Base-by-base conservation (phyloP, 2,329 filamentous ascomycete genomes). In the Verticillium isaacii region DNA sequence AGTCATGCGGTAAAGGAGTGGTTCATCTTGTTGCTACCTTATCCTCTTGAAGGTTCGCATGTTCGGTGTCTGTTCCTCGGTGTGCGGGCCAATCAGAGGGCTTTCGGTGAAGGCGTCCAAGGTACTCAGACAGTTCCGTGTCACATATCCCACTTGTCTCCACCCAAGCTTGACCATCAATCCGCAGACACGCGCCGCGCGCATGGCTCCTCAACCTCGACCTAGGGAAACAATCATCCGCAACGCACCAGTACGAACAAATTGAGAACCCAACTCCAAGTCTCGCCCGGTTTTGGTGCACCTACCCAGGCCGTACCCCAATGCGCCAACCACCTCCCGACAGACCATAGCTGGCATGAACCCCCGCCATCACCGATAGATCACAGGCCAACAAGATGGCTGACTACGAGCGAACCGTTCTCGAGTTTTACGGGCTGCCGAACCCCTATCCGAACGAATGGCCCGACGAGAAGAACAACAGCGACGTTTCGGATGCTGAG, bases 361-460 rank as follows among this genome's bases (percentile, higher is more conserved):
- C 45, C 19, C n/a, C n/a, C 8, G 11, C 45, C 19, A 23, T 25
- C 12, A 19, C n/a, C 19, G 45, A 52, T 52, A 23, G 45, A 52
- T 25, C 45, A 19, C 45, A 25, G 19, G 15, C 41, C 58, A 45
- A 17, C 68, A 75, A 64, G 66, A 85, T 85, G 89, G 84, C 87
- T 65, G 91, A 95, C 71, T 85, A 88, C 69, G 89, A 95, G 71
- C 82, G 88, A 64, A 87, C 85, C 56, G 86, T 98, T 60, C 86
- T 95, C 69, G 93, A 93, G 68, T 93, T 96, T 78, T 98, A 98
- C 79, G 91, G 93, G 74, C 85, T 98, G 57, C 84, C 89, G 52
- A 91, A 84, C 15, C 82, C 91, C 23, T 93, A 87, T 74, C 94
- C 94, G 2, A 85, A 86, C 39, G 87, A 91, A 81, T 98, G 94